Conservation (phyloP, 1,139 yeast species). For the Diutina siamensis region DNA sequence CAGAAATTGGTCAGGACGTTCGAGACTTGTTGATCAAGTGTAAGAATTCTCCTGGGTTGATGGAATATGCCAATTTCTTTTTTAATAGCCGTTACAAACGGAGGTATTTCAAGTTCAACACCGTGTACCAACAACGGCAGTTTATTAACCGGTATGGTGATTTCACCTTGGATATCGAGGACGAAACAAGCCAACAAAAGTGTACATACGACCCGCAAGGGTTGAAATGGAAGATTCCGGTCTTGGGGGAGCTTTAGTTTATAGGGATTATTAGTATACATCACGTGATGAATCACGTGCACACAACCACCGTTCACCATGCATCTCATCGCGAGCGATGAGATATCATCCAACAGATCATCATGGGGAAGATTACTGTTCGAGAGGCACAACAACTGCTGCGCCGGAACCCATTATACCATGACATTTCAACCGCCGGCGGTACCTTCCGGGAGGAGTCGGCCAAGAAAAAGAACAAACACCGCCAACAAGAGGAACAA, state of each 20-base stretch:
- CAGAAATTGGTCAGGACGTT: conserved; percentile 2
- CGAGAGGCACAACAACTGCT: conserved; percentile 33
- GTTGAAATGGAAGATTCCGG: conserved; percentile 42
- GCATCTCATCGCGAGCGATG: background rate
- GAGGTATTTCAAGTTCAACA: conserved; percentile 34
- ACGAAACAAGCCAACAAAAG: conserved; percentile 8
- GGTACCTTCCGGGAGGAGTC: conserved; percentile 49
- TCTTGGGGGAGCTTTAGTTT: conserved; percentile 14
- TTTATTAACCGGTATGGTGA: conserved; percentile 34
- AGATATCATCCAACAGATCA: background rate
- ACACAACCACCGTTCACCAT: too few species aligned
- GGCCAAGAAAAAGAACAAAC: conserved; percentile 34
- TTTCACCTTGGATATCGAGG: conserved; percentile 21
- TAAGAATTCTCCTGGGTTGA: conserved; percentile 1
- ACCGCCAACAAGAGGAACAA: background rate
- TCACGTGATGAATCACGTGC: background rate
- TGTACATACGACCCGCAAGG: conserved; percentile 32
- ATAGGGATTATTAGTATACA: background rate
- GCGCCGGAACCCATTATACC: conserved; percentile 69
- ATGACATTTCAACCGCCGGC: conserved; percentile 60
- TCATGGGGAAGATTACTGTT: conserved; percentile 56
- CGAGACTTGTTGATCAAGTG: background rate
- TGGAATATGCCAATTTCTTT: conserved; percentile 24
- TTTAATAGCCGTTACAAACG: conserved; percentile 23
- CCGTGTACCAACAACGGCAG: conserved; percentile 35